Evolutionary conservation across 1,284 basidiomycete species (phyloP).

Genomic region (Ustilago lituana): DNA sequence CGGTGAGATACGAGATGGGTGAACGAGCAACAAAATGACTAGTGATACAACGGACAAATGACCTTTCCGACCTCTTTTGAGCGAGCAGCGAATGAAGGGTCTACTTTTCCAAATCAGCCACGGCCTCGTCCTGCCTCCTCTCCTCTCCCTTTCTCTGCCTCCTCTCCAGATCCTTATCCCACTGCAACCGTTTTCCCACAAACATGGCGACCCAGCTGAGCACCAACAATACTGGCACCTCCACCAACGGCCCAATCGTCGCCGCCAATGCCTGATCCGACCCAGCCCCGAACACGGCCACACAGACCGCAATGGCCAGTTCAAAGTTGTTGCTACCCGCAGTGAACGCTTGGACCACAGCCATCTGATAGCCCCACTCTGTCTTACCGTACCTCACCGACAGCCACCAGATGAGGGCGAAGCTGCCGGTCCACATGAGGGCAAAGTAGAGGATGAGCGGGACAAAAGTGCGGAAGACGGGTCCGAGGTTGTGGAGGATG

Average conservation of each 20-base stretch:
- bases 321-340: conserved; percentile 71
- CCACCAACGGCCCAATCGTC: conserved; percentile 60
- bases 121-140: background rate
- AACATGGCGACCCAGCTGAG: conserved; percentile 78
- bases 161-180: conserved; percentile 31
- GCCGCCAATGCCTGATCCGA: conserved; percentile 51
- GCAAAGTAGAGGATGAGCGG: conserved; percentile 79
- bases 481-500: conserved; percentile 58
- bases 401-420: conserved; percentile 70
- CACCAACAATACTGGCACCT: conserved; percentile 76
- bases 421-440: conserved; percentile 79
- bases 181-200: conserved; percentile 66
- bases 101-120: conserved; percentile 25
- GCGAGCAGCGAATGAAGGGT: background rate
- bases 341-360: conserved; percentile 70
- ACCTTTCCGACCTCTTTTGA: too few species aligned
- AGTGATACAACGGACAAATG: too few species aligned
- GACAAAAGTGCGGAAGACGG: conserved; percentile 71
- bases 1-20: too few species aligned
- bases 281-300: conserved; percentile 74
- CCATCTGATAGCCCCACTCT: conserved; percentile 66
- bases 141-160: conserved; percentile 4
- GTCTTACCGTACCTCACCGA: conserved; percentile 48
- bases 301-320: conserved; percentile 82
- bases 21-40: too few species aligned